phyloP scores from a whole-genome alignment of 1,284 basidiomycete species.

The Trametes polyzona region DNA sequence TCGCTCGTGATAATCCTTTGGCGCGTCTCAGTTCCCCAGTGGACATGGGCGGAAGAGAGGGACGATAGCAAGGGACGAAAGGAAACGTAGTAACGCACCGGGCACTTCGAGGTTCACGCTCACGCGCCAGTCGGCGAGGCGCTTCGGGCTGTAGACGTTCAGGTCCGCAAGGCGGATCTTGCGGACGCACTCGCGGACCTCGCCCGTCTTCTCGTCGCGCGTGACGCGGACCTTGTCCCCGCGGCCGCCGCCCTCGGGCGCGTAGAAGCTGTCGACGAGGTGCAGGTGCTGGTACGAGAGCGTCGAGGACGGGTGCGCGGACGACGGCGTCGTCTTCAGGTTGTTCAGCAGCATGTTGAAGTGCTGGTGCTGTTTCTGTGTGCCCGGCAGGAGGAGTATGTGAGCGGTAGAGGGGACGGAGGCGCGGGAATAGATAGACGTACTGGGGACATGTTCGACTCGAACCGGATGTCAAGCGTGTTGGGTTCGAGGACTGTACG shows the following conservation, averaged over 20 bases:
- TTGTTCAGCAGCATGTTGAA: slow-evolving; percentile 88
- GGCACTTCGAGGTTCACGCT: slow-evolving; percentile 89
- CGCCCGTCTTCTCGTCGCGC: slow-evolving; percentile 74
- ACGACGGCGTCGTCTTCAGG: slow-evolving; percentile 50
- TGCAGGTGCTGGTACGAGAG: slow-evolving; percentile 81
- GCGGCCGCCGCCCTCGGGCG: slow-evolving; percentile 47
- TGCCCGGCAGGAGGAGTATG: background rate
- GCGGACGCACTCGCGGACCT: slow-evolving; percentile 67
- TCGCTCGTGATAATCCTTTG: background rate
- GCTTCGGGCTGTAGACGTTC: slow-evolving; percentile 85
- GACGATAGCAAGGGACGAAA: too few relatives aligned
- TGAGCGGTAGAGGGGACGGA: slow-evolving; percentile 9
- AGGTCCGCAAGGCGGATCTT: slow-evolving; percentile 89
- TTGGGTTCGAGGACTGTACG: slow-evolving; percentile 53
- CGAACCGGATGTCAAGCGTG: slow-evolving; percentile 70
- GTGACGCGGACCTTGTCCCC: slow-evolving; percentile 85
- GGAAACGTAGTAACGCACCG: slow-evolving; percentile 44
- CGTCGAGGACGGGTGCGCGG: slow-evolving; percentile 41
- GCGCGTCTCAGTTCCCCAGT: background rate
- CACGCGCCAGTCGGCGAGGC: slow-evolving; percentile 88
- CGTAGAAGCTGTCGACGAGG: slow-evolving; percentile 85
- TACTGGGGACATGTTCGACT: slow-evolving; percentile 90
- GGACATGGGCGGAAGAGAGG: background rate
- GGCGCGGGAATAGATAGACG: slow-evolving; percentile 39
- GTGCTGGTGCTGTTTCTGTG: slow-evolving; percentile 81